Evolutionary conservation across 2,329 filamentous ascomycete species (phyloP), one percentile per base, ranked within the genome.

Genomic region (Colletotrichum eleusines): DNA sequence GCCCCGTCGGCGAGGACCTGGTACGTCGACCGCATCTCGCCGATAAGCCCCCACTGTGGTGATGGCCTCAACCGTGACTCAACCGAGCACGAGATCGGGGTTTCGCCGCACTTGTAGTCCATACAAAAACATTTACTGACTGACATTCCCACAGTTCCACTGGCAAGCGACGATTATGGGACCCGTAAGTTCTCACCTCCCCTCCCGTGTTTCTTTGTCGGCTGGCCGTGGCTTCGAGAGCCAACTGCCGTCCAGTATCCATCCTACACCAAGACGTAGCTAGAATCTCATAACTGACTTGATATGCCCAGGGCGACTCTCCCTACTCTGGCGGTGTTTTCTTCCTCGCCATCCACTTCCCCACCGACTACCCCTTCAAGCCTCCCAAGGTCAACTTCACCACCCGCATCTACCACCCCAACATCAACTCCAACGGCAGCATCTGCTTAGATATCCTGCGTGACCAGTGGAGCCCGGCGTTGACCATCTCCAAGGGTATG

Each of bases 151-250:
- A 78, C 78, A 99, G 95, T 99, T 99, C 82, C 96, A 98, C 91
- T 99, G 96, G 96, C 96, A 99, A 91, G 96, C 96, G 79, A 99
- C 96, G 63, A 99, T 99, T 83, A 99, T 99, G 96, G 96, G 96
- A 84, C 96, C 96, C 82, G 94, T 97, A 91, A 90, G 94, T 90
- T 77, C 70, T 35, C 35, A 33, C 5, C 50, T 3, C 50, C 26
- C 31, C n/a, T 8, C 4, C 46, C 5, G 18, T 3, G 26, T 42
- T 44, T 35, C 35, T 35, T 38, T 51, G 28, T 62, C 42, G 46
- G 33, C 31, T 6, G 44, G 59, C 18, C 23, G n/a, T n/a, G 59
- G 46, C 59, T 20, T 16, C 9, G 2, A 38, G 18, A 51, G n/a
- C 59, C 31, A 33, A 38, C 18, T 18, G 16, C 42, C 8, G 16